Percentiles rank a stretch among this genome's conserved stretches.
Evolutionary conservation across 2,329 filamentous ascomycete genomes (phyloP).

Genomic region (Mycosphaerella arachidis): DNA sequence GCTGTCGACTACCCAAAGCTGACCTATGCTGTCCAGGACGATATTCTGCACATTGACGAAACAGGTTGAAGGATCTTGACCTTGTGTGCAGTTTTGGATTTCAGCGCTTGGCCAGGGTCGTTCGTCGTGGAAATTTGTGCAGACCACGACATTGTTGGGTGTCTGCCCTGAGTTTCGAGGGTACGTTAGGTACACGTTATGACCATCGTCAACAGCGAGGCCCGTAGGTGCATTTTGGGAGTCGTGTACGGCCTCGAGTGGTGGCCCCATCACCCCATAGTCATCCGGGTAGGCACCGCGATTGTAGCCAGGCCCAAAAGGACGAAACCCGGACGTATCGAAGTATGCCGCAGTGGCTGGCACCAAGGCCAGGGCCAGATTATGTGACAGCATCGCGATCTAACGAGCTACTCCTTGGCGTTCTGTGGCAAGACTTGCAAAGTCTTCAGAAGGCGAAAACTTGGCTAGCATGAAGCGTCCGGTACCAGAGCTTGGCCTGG

Average conservation of each 20-base stretch:
- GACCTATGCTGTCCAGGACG: conserved; percentile 37
- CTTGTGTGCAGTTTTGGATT: conserved; percentile 38
- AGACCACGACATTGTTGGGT: conserved; percentile 38
- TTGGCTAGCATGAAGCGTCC: neutral
- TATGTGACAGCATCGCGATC: neutral
- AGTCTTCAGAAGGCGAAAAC: neutral
- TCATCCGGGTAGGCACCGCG: conserved; percentile 31
- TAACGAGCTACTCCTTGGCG: neutral
- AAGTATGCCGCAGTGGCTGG: neutral
- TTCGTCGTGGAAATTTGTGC: conserved; percentile 37
- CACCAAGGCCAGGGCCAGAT: neutral
- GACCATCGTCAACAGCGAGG: conserved; percentile 36
- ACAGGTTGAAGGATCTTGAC: conserved; percentile 39
- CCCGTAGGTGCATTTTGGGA: conserved; percentile 37
- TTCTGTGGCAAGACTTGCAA: neutral
- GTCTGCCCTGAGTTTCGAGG: conserved; percentile 38
- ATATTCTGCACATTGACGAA: conserved; percentile 46
- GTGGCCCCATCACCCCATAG: conserved; percentile 35
- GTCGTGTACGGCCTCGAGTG: conserved; percentile 38
- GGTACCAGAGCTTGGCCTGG: neutral
- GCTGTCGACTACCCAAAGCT: conserved; percentile 41
- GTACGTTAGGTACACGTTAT: conserved; percentile 42
- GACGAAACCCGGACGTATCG: conserved; percentile 10
- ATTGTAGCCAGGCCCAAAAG: conserved; percentile 22
- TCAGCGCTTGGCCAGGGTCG: conserved; percentile 38